Evolutionary conservation across 2,329 filamentous ascomycete genomes (phyloP).

Genomic region (Penicillium decumbens): DNA sequence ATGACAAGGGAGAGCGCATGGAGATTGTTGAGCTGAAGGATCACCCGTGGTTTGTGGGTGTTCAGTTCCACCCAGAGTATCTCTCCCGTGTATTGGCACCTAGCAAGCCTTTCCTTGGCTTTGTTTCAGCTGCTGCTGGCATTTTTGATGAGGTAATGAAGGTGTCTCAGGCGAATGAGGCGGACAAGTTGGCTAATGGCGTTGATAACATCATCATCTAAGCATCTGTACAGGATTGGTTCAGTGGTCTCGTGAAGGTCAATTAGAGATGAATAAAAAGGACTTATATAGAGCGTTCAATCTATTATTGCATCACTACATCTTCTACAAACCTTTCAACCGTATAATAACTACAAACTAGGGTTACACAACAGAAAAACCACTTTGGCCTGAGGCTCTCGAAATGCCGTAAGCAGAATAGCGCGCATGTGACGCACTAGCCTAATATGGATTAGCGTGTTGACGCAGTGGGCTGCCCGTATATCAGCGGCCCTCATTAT

Average conservation of each 20-base stretch:
- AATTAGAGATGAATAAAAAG: conserved; percentile 8
- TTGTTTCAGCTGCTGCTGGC: conserved; percentile 72
- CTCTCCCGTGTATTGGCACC: conserved; percentile 68
- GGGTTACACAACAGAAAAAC: no score
- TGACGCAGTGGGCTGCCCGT: conserved; percentile 21
- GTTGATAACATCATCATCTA: conserved; percentile 15
- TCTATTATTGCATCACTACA: not conserved
- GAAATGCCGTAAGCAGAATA: not conserved
- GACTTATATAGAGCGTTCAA: conserved; percentile 10
- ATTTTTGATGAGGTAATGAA: conserved; percentile 31
- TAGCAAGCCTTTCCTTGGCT: conserved; percentile 72
- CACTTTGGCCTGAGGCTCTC: not conserved
- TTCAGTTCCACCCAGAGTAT: conserved; percentile 88
- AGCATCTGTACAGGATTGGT: conserved; percentile 3
- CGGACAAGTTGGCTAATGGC: conserved; percentile 12
- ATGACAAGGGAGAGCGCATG: conserved; percentile 72
- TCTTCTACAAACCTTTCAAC: not conserved
- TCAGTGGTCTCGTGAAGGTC: conserved; percentile 2
- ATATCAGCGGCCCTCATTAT: conserved; percentile 21
- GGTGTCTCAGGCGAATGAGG: conserved; percentile 12
- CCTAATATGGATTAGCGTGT: conserved; percentile 17
- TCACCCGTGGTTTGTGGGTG: conserved; percentile 77
- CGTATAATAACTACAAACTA: no score
- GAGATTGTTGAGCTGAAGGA: conserved; percentile 77
- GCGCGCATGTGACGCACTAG: conserved; percentile 16